These are phyloP conservation scores for Mycosphaerella sp. DNA, from an alignment of 2,329 filamentous ascomycete genomes.

Conservation along the genomic window DNA sequence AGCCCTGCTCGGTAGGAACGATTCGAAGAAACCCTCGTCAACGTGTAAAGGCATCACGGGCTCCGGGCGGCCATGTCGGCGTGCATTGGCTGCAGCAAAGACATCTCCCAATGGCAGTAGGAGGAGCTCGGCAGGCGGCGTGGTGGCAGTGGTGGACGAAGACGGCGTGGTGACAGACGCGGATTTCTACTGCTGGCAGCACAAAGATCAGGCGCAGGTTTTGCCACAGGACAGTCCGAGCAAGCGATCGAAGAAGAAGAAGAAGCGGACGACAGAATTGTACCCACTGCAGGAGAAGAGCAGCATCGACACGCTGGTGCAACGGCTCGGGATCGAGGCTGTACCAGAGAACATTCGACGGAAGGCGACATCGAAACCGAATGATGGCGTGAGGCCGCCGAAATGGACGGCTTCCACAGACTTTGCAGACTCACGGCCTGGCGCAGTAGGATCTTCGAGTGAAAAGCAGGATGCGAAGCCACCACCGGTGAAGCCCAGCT, in stretches of 20 bases:
- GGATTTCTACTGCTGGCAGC: conserved; percentile 85
- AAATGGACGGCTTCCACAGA: conserved; percentile 15
- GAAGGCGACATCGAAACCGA: conserved; percentile 9
- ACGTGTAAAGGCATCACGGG: conserved; percentile 86
- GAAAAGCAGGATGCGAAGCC: conserved; percentile 11
- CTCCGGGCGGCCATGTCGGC: conserved; percentile 75
- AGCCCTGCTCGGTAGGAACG: conserved; percentile 66
- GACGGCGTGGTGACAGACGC: conserved; percentile 51
- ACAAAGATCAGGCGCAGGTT: conserved; percentile 74
- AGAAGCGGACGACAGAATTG: conserved; percentile 36
- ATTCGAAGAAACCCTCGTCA: conserved; percentile 74
- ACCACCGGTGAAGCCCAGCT: conserved; percentile 12
- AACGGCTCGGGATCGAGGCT: conserved; percentile 56
- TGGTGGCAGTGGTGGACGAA: conserved; percentile 42
- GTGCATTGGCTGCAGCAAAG: conserved; percentile 53
- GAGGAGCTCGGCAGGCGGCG: conserved; percentile 27
- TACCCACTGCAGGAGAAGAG: conserved; percentile 59
- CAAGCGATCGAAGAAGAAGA: conserved; percentile 9
- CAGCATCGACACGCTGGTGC: conserved; percentile 82
- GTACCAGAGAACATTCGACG: conserved; percentile 10
- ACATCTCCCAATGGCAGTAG: conserved; percentile 31
- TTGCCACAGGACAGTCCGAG: conserved; percentile 17
- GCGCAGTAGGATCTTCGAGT: not conserved
- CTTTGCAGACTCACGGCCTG: conserved; percentile 10
- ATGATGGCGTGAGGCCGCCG: conserved; percentile 11